Evolutionary conservation across 1,139 yeast genomes (phyloP), one percentile per base, ranked within the genome.

Genomic region (Williopsis jadinii): DNA sequence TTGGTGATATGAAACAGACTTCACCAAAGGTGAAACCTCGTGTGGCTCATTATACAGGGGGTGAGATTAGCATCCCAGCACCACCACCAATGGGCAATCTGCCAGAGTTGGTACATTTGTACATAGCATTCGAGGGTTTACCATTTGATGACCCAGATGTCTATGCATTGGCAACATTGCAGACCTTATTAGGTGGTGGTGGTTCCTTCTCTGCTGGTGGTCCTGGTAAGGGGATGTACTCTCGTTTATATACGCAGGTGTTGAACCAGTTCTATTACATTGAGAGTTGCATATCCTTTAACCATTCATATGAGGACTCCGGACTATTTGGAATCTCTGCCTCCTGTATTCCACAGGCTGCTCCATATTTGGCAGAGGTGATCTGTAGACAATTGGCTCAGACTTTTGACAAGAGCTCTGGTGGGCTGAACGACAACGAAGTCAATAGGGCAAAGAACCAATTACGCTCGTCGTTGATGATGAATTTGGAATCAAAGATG

Each of bases 221-320:
- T 0, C 99, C 99, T n/a, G 99, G 99, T 42, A 92, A 92, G 64
- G 99, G 99, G 6, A 90, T 92, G 97, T 94, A 88, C 61, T 86
- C 97, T 2, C 73, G 98, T 46, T 75, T 94, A 28, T 92, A 88
- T 66, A 87, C 96, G 0, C 77, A 90, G 53, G 96, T 92, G 3
- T 71, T 92, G 58, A 92, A 92, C 64, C 92, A 84, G 60, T 86
- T 84, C 60, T 95, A 95, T 35, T 90, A 84, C 61, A 81, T 92
- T 43, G 98, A 92, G 58, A 84, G 84, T 55, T 88, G 97, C 60
- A 71, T 80, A 54, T 76, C 95, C 24, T 88, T 88, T 66, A 88
- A 90, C 62, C 96, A 90, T 62, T 80, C 95, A 14, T 92, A 87
- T 64, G 73, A 86, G 2, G 95, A 88, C 56, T 81, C 90, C 26